Percentiles rank a stretch among this genome's conserved stretches.
These are phyloP conservation scores for Xylaria palmicola DNA, from an alignment of 495 filamentous ascomycete genomes.

Conservation along the genomic window DNA sequence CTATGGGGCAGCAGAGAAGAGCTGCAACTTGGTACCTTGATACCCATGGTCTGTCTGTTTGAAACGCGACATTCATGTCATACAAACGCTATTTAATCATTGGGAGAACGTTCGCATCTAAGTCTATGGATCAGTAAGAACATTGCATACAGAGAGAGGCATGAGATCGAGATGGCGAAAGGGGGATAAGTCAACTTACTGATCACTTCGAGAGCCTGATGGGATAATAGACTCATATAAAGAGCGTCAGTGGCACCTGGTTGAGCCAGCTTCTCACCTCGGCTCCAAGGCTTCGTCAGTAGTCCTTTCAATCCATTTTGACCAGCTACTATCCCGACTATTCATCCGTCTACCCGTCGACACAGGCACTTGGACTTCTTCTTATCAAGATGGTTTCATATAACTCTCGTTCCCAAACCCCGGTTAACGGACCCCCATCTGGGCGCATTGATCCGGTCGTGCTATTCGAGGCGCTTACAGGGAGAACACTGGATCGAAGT, in stretches of 20 bases:
- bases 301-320: background rate
- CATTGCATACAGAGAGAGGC: background rate
- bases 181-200: background rate
- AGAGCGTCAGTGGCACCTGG: background rate
- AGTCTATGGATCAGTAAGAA: slow-evolving; percentile 6
- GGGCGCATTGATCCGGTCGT: slow-evolving; percentile 37
- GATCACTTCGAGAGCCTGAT: background rate
- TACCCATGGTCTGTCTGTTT: background rate
- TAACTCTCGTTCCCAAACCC: slow-evolving; percentile 16
- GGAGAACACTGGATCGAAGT: slow-evolving; percentile 26
- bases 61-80: background rate
- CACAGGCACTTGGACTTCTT: background rate
- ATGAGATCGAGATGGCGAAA: background rate
- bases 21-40: background rate
- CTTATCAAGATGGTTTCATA: slow-evolving; percentile 26
- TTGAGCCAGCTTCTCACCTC: background rate
- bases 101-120: background rate
- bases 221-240: background rate
- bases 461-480: slow-evolving; percentile 36
- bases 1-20: background rate
- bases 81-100: background rate
- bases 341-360: background rate
- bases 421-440: slow-evolving; percentile 10
- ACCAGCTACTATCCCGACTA: background rate
- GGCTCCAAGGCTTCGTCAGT: background rate